Evolutionary conservation across 306 rosid species (phyloP).

Genomic region (Malus orientalis): DNA sequence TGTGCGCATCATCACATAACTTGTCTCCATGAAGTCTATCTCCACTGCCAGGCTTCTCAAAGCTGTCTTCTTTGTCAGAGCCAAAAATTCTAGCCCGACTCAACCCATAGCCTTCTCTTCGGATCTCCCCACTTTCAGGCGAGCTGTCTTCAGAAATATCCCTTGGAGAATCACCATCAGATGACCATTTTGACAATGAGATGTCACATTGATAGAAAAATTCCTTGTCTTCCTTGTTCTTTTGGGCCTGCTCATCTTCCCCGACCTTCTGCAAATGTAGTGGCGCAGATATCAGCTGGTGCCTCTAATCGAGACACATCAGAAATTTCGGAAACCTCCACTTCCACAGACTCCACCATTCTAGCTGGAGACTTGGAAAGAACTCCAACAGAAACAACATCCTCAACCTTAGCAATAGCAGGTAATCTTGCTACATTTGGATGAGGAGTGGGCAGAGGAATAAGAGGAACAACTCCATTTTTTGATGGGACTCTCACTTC

Average conservation of each 20-base stretch:
- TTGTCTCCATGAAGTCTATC: conserved; percentile 21
- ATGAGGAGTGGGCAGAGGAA: conserved; percentile 2
- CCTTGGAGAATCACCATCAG: conserved; percentile 36
- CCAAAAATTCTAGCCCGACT: conserved; percentile 30
- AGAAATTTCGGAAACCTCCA: not conserved
- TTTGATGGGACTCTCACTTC: conserved; percentile 21
- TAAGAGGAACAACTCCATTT: conserved; percentile 13
- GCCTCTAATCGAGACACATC: not conserved
- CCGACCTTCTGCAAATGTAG: not conserved
- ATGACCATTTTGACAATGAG: conserved; percentile 70
- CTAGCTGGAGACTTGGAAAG: not conserved
- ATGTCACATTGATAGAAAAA: conserved; percentile 30
- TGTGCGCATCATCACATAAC: not conserved
- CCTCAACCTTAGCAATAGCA: not conserved
- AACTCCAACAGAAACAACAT: not conserved
- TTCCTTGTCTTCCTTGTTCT: conserved; percentile 17
- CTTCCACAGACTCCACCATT: not conserved
- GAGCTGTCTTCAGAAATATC: conserved; percentile 25
- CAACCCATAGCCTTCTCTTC: conserved; percentile 30
- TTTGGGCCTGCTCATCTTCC: conserved; percentile 4
- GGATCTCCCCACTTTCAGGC: conserved; percentile 48
- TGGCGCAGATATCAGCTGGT: conserved; percentile 8
- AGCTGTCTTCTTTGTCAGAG: conserved; percentile 28
- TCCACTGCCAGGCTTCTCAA: conserved; percentile 16
- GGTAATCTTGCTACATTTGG: not conserved